Base-by-base conservation (phyloP, 371 early-diverging fungal genomes). In the Caulochytrium protostelioides region DNA sequence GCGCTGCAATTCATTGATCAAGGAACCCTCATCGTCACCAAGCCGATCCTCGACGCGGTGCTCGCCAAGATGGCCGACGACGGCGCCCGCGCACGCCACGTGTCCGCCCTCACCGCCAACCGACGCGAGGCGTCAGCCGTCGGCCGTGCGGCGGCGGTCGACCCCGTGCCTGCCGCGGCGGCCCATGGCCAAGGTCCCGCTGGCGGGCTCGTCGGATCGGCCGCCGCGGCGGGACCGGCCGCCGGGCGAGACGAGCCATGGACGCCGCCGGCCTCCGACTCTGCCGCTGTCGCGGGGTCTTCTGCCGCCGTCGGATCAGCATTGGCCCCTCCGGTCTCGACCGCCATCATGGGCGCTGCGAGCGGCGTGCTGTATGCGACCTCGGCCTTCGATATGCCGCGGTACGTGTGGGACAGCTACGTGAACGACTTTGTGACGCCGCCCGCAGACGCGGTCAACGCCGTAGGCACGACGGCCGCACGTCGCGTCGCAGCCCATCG, bases 331-430 rank as follows among this genome's bases (percentile, higher is more conserved):
- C n/a, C n/a, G n/a, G n/a, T n/a, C n/a, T n/a, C n/a, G n/a, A n/a
- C n/a, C n/a, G n/a, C 13, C n/a, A 4, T 5, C 13, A 4, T 15
- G 22, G 13, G 6, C 32, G 64, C 65, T 36, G 79, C 82, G 4
- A 81, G 78, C 44, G 48, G 61, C 26, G 47, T 81, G 42, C 83
- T 83, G 2, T 50, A 69, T 22, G 64, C 72, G 50, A 43, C 50
- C 12, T 84, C 74, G 54, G 64, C 70, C 34, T 48, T 65, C 2
- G 65, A 71, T 9, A 54, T 61, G 22, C 72, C 74, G 44, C 44
- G 51, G 10, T 85, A 84, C 53, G 41, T 54, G 2, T 50, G 47
- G 57, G 65, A 46, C 22, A 41, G 3, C 17, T 6, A 12, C 9
- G n/a, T 6, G 10, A 4, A 20, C 21, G 15, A 10, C 7, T 16